Evolutionary conservation across 345 rosid genomes (phyloP), one percentile per base, ranked within the genome.

Genomic region (Pugionium dolabratum): DNA sequence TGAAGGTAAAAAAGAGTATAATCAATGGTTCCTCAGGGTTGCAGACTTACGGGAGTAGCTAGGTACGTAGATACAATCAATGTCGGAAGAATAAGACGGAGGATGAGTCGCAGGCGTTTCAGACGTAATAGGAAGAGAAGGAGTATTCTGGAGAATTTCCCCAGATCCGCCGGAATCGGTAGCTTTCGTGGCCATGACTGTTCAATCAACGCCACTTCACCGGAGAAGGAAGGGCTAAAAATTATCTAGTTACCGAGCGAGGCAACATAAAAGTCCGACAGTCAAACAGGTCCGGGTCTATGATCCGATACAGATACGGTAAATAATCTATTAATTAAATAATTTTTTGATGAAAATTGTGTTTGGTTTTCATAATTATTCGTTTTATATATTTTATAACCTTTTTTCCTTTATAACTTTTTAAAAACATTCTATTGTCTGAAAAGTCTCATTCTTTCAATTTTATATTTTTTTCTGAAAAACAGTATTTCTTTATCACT

Each of bases 11-110:
- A 5, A 11, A 5, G n/a, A 28, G 1, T 27, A 3, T 1, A 10
- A 37, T 28, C 40, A 2, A 27, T 26, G 51, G 25, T 36, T 48
- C 2, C n/a, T 7, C 4, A 29, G 11, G 0, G 30, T 44, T 10
- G 26, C 2, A 18, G 60, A 79, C 89, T 87, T 78, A 93, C 98
- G 62, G 64, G 97, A 82, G 83, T 86, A 88, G 80, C 96, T 86
- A 60, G 98, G 97, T 57, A 85, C 47, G 69, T 77, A 71, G 54
- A 85, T 74, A 62, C 72, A 54, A 66, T 85, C 85, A 9, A 76
- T 54, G 0, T 82, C 86, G 30, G 87, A 7, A 51, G 83, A 45
- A 28, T 83, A 50, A 1, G 76, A 50, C 7, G 75, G 64, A 7
- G 55, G 54, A 36, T 76, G 73, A 7, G 53, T 49, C 7, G 55